Percentiles rank a stretch among this genome's conserved stretches.
phyloP scores from a whole-genome alignment of 352 stramenopile genomes.

The Phytophthora hibernalis region DNA sequence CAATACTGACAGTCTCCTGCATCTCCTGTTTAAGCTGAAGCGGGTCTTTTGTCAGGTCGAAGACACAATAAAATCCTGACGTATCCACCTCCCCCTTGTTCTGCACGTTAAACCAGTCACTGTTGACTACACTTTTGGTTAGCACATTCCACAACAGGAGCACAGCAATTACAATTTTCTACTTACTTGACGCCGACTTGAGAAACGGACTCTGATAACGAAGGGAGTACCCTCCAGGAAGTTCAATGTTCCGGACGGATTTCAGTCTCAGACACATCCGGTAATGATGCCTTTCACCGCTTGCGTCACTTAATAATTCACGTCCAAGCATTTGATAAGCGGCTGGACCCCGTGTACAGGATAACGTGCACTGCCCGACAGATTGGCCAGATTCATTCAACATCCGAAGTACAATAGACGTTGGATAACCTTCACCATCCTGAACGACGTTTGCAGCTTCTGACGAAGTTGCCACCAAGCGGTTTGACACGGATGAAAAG shows the following conservation, averaged over 20 bases:
- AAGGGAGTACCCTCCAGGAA: conserved; percentile 38
- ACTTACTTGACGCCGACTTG: conserved; percentile 40
- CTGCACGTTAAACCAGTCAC: conserved; percentile 41
- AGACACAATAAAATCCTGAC: conserved; percentile 50
- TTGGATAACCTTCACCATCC: conserved; percentile 17
- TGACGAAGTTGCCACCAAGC: conserved; percentile 24
- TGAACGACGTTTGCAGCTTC: conserved; percentile 8
- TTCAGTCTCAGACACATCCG: conserved; percentile 50
- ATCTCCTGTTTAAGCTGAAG: conserved; percentile 54
- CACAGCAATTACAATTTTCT: neutral
- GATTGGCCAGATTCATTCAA: conserved; percentile 21
- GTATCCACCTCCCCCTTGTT: conserved; percentile 46
- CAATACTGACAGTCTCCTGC: conserved; percentile 51
- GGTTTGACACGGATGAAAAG: conserved; percentile 24
- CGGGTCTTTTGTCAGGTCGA: conserved; percentile 49
- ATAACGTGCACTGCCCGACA: conserved; percentile 28
- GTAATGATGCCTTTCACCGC: conserved; percentile 28
- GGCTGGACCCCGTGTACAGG: conserved; percentile 9
- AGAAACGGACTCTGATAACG: conserved; percentile 52
- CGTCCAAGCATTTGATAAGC: conserved; percentile 2
- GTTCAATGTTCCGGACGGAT: conserved; percentile 41
- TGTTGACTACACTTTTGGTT: conserved; percentile 41
- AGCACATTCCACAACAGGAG: neutral
- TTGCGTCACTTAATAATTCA: conserved; percentile 17
- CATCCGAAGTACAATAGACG: conserved; percentile 23